Evolutionary conservation across 495 filamentous ascomycete genomes (phyloP), one percentile per base, ranked within the genome.

Genomic region (Neurospora pannonica): DNA sequence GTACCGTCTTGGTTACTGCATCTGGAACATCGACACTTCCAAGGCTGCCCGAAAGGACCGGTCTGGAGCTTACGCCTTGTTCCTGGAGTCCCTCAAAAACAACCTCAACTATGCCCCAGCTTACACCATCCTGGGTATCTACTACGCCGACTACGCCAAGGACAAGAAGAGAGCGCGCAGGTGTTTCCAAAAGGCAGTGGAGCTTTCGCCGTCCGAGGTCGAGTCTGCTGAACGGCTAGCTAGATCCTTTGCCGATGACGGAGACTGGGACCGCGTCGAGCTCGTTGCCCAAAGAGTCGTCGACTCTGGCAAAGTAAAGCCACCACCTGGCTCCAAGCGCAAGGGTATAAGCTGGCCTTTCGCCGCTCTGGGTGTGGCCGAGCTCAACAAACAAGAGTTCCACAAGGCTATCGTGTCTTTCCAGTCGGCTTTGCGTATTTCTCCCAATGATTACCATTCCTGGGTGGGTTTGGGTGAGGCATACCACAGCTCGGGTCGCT

Each of bases 121-220:
- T 0, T 99, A 98, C 83, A 97, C 94, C 0, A 95, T 89, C 72
- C 89, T 99, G 11, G 96, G 96, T n/a, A 84, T 95, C n/a, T 99
- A 91, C 83, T 99, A 97, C 79, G 90, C 90, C 13, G 97, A 98
- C 75, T 97, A 98, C 76, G 90, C 89, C 73, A 92, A 90, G 75
- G 95, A 98, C 83, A 93, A 90, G 81, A 90, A 89, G 75, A 86
- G 96, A 77, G 94, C 94, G 28, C 88, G 93, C 15, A 91, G 91
- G 77, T 98, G 96, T 80, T 99, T 98, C 78, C 93, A 98, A 77
- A 98, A 97, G 80, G 96, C 96, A 0, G 95, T 99, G 70, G 96
- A 99, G 80, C 85, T 98, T 11, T 99, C 97, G 0, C 81, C 94
- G 0, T 89, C 93, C 0, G 97, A 99, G 79, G 89, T 97, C 2